Evolutionary conservation across 2,329 filamentous ascomycete species (phyloP).

Genomic region (Fusarium anthophilum): DNA sequence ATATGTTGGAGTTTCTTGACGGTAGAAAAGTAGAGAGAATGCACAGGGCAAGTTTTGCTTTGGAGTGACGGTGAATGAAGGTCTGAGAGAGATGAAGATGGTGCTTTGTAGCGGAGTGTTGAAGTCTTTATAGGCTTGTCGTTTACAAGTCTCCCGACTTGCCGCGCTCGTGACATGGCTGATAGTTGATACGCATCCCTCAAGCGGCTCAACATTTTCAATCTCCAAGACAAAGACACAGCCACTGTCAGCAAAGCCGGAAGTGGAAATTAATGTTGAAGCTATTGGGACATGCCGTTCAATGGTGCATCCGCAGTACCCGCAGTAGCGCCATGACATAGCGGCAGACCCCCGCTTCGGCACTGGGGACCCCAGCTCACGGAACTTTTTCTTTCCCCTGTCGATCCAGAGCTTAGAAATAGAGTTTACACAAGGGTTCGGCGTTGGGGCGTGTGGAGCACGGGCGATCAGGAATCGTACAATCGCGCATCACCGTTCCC

Average conservation of each 20-base stretch:
- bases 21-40: too few species aligned
- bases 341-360: not conserved
- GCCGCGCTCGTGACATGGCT: not conserved
- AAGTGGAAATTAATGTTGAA: not conserved
- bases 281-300: not conserved
- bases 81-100: too few species aligned
- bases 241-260: not conserved
- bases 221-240: not conserved
- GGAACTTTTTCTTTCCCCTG: not conserved
- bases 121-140: not conserved
- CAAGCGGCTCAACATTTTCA: not conserved
- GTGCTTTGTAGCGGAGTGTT: too few species aligned
- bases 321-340: not conserved
- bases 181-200: not conserved
- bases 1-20: rapidly evolving
- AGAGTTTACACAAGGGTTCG: not conserved
- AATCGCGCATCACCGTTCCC: too few species aligned
- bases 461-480: too few species aligned
- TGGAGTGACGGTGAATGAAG: too few species aligned
- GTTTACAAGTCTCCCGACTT: not conserved
- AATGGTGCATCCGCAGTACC: not conserved
- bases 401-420: not conserved
- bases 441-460: too few species aligned
- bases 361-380: not conserved
- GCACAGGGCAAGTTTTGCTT: too few species aligned